These are phyloP conservation scores for Pleurotus giganteus DNA, from an alignment of 768 basidiomycete species.

Conservation along the genomic window DNA sequence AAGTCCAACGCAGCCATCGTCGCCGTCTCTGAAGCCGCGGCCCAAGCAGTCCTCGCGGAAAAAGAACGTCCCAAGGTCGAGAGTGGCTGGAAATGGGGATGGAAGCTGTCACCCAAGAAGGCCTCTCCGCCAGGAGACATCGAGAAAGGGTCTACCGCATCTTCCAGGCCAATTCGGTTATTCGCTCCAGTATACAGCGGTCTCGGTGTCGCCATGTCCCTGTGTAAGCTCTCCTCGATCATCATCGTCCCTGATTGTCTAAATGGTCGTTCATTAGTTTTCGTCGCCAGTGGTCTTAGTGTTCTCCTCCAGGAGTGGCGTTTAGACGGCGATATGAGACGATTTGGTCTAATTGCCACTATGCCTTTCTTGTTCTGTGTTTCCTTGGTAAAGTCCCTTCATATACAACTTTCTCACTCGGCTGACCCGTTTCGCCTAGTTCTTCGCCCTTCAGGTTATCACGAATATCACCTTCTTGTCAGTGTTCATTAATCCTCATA, in stretches of 20 bases:
- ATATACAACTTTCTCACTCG: not conserved
- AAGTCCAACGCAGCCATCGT: conserved; percentile 32
- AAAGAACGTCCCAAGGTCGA: conserved; percentile 25
- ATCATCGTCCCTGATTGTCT: conserved; percentile 4
- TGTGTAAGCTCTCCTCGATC: conserved; percentile 46
- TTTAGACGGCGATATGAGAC: conserved; percentile 57
- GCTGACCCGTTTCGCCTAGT: conserved; percentile 40
- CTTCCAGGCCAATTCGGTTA: conserved; percentile 48
- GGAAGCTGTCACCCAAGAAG: conserved; percentile 40
- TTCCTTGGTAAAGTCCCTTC: conserved; percentile 47
- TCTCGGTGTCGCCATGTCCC: conserved; percentile 59
- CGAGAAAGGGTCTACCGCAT: conserved; percentile 43
- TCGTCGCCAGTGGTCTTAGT: conserved; percentile 59
- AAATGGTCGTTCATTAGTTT: conserved; percentile 41
- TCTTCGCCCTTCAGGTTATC: conserved; percentile 71
- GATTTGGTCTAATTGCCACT: conserved; percentile 67
- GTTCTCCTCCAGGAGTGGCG: conserved; percentile 65
- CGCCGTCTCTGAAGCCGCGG: conserved; percentile 27
- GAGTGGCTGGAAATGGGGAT: conserved; percentile 30
- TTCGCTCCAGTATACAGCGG: conserved; percentile 75
- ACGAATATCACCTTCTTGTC: conserved; percentile 66
- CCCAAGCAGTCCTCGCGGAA: conserved; percentile 28
- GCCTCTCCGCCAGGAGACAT: conserved; percentile 35
- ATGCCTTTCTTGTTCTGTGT: conserved; percentile 76
- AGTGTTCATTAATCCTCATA: conserved; percentile 21